phyloP scores from a whole-genome alignment of 345 rosid genomes.

The Aethionema arabicum region DNA sequence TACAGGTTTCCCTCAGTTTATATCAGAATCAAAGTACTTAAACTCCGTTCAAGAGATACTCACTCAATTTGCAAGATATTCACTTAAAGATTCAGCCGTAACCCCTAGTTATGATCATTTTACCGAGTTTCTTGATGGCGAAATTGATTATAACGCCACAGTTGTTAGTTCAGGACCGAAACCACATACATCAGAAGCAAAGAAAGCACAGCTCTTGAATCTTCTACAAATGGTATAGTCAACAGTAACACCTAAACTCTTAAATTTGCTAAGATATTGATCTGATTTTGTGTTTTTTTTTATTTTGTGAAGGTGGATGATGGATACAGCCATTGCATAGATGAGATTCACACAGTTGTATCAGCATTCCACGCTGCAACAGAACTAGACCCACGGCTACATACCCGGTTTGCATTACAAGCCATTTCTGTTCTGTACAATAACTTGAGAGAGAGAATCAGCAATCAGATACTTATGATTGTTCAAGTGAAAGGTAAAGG shows the following conservation, averaged over 20 bases:
- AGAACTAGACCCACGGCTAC: slow-evolving; percentile 78
- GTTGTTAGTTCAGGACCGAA: slow-evolving; percentile 34
- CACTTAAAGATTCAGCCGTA: slow-evolving; percentile 47
- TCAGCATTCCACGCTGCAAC: slow-evolving; percentile 97
- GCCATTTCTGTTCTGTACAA: slow-evolving; percentile 67
- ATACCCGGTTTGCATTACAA: slow-evolving; percentile 74
- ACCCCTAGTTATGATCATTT: slow-evolving; percentile 28
- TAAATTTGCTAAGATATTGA: slow-evolving; percentile 1
- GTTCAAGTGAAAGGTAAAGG: slow-evolving; percentile 44
- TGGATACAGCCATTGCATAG: slow-evolving; percentile 72
- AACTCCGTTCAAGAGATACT: slow-evolving; percentile 79
- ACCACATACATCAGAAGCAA: slow-evolving; percentile 44
- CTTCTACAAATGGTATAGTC: slow-evolving; percentile 68
- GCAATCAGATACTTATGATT: slow-evolving; percentile 74
- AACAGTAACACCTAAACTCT: not conserved
- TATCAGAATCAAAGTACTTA: slow-evolving; percentile 69
- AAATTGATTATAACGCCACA: slow-evolving; percentile 30
- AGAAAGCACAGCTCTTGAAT: slow-evolving; percentile 61
- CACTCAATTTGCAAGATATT: slow-evolving; percentile 71
- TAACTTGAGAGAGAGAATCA: slow-evolving; percentile 78
- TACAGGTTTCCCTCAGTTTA: slow-evolving; percentile 43
- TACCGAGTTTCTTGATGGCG: slow-evolving; percentile 37
- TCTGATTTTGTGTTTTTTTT: not conserved
- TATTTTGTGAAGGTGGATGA: slow-evolving; percentile 67
- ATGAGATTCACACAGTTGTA: slow-evolving; percentile 86